These are phyloP conservation scores for Trichoderma sp. DNA, from an alignment of 2,329 filamentous ascomycete species.

Conservation along the genomic window DNA sequence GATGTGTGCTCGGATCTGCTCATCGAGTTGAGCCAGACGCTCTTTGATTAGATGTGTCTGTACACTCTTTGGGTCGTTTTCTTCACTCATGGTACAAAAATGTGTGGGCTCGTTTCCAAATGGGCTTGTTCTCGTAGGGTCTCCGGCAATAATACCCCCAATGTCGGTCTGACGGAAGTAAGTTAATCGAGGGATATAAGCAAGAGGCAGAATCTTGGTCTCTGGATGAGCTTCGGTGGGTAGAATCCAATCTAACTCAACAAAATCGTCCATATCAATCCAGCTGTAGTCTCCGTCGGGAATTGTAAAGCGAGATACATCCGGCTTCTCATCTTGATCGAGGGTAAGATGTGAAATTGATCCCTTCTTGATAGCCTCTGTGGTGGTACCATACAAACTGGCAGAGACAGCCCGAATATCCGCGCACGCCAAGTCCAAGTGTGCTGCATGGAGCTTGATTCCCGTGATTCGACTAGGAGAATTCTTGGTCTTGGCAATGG, in stretches of 20 bases:
- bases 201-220: slow-evolving; percentile 90
- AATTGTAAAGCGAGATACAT: slow-evolving; percentile 89
- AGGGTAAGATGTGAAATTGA: slow-evolving; percentile 53
- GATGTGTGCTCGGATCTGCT: slow-evolving; percentile 75
- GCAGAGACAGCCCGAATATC: slow-evolving; percentile 94
- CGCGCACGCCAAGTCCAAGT: slow-evolving; percentile 86
- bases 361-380: slow-evolving; percentile 70
- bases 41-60: slow-evolving; percentile 83
- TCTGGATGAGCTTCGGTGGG: slow-evolving; percentile 88
- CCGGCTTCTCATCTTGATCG: slow-evolving; percentile 60
- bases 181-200: slow-evolving; percentile 90
- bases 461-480: slow-evolving; percentile 80
- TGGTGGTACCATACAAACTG: slow-evolving; percentile 77
- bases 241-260: slow-evolving; percentile 94
- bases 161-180: slow-evolving; percentile 98
- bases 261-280: slow-evolving; percentile 99
- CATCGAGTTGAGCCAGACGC: slow-evolving; percentile 74
- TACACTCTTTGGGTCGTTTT: slow-evolving; percentile 84
- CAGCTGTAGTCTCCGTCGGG: slow-evolving; percentile 93
- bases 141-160: slow-evolving; percentile 74
- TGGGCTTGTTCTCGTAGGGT: slow-evolving; percentile 78
- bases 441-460: slow-evolving; percentile 94
- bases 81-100: slow-evolving; percentile 90
- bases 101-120: slow-evolving; percentile 95
- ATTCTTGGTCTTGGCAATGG: slow-evolving; percentile 72